Base-by-base conservation (phyloP, 805 yeast genomes). In the Isabelozyma gotoi region DNA sequence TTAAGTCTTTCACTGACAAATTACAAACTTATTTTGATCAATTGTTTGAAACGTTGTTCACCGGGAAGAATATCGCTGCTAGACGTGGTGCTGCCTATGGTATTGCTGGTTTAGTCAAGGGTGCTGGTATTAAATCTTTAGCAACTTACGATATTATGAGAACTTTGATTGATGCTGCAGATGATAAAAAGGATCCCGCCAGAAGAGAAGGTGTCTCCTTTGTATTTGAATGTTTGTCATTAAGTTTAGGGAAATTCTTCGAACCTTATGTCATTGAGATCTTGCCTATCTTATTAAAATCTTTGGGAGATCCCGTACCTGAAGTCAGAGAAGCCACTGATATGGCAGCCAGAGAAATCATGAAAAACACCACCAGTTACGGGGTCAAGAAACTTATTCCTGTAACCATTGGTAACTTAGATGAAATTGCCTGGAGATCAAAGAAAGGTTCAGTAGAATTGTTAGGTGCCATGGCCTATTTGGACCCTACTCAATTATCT, bases 41-140 rank as follows among this genome's bases (percentile, higher is more conserved):
- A 3, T 68, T 90, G 39, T 77, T 87, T 56, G 78, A 70, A 5
- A 81, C 77, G 50, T 68, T 91, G 19, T 81, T 87, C 57, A 60
- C 65, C 7, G 81, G 81, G 2, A 67, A 68, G 24, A 52, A 67
- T 2, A 56, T 71, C 32, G 77, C 78, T 1, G 71, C 74, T n/a
- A 77, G 96, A 59, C 78, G 92, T 51, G 99, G 98, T 57, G 92
- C 97, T 2, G 98, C 98, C 1, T 90, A 88, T 68, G 99, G 98
- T 63, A 77, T 94, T 53, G 87, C 98, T 17, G 99, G 99, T 49
- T 66, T 94, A 36, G 92, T 87, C 2, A 85, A 88, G 57, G 99
- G 99, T 45, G 77, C 81, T 17, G 99, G 99, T 52, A 81, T 94
- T 41, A 76, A 81, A 46, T 77, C 95, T 0, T 68, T 94, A 41